Conservation (phyloP, 1,284 basidiomycete species). For the Trichosporon ovoides region DNA sequence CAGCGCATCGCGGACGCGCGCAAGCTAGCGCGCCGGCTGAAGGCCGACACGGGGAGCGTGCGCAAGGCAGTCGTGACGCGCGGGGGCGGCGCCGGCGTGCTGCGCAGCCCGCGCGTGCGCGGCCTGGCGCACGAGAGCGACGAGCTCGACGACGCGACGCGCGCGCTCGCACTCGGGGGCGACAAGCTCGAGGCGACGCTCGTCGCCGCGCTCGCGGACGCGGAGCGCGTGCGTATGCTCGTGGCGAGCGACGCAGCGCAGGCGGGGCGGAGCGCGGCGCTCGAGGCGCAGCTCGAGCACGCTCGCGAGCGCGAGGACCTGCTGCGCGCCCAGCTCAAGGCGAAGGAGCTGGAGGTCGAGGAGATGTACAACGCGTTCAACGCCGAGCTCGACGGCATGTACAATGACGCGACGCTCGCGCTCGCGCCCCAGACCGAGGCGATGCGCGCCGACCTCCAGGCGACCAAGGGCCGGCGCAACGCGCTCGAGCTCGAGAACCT, state of each 20-base stretch:
- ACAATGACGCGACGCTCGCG: constrained; percentile 63
- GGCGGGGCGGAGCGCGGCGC: constrained; percentile 51
- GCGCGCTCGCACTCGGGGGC: neutral
- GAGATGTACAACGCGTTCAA: constrained; percentile 90
- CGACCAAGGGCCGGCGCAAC: constrained; percentile 71
- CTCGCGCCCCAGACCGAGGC: constrained; percentile 73
- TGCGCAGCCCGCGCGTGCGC: neutral
- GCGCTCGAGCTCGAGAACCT: constrained; percentile 67
- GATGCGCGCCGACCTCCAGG: constrained; percentile 64
- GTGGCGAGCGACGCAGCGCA: constrained; percentile 7
- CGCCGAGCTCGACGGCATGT: constrained; percentile 83
- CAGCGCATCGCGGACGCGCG: constrained; percentile 13
- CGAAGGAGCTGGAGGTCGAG: constrained; percentile 77
- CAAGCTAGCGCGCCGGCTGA: constrained; percentile 12
- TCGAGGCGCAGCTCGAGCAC: constrained; percentile 62
- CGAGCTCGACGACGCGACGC: neutral
- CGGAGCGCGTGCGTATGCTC: constrained; percentile 23
- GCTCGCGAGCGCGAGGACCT: constrained; percentile 67
- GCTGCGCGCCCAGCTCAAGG: constrained; percentile 65
- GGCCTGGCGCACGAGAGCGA: neutral
- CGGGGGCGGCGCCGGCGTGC: neutral
- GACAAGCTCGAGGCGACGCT: constrained; percentile 37
- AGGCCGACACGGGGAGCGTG: constrained; percentile 7
- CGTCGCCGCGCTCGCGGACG: constrained; percentile 25
- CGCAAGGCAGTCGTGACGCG: constrained; percentile 3